Conservation (phyloP, 116 monocot species). For the Iris pallida region DNA sequence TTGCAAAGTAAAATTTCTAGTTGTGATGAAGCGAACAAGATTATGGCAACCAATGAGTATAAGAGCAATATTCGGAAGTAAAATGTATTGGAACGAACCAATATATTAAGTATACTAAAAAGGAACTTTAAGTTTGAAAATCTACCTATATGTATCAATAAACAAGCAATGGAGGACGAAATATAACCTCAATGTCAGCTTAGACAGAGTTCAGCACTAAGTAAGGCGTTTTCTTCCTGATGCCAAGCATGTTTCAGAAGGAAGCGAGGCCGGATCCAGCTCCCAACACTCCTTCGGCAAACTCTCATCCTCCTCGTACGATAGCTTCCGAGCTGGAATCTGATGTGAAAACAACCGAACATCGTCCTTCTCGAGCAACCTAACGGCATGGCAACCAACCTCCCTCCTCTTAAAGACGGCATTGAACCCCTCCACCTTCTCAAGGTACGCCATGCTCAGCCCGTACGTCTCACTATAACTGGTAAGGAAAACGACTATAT, state of each 20-base stretch:
- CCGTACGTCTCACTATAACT: conserved; percentile 71
- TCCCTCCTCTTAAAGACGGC: conserved; percentile 66
- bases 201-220: background rate
- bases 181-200: too few relatives aligned
- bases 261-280: conserved; percentile 91
- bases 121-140: too few relatives aligned
- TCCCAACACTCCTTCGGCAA: conserved; percentile 83
- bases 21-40: too few relatives aligned
- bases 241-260: conserved; percentile 43
- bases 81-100: too few relatives aligned
- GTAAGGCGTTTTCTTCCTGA: conserved; percentile 8
- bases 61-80: too few relatives aligned
- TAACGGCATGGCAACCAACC: conserved; percentile 71
- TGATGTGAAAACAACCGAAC: conserved; percentile 70
- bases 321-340: conserved; percentile 67
- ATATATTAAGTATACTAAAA: too few relatives aligned
- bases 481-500: conserved; percentile 69
- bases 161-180: too few relatives aligned
- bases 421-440: conserved; percentile 88
- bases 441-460: conserved; percentile 71
- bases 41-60: too few relatives aligned
- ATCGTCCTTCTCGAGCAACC: conserved; percentile 55
- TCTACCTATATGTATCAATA: too few relatives aligned
- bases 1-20: too few relatives aligned
- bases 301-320: conserved; percentile 32